Evolutionary conservation across 345 rosid species (phyloP).

Genomic region (Eutrema heterophyllum): DNA sequence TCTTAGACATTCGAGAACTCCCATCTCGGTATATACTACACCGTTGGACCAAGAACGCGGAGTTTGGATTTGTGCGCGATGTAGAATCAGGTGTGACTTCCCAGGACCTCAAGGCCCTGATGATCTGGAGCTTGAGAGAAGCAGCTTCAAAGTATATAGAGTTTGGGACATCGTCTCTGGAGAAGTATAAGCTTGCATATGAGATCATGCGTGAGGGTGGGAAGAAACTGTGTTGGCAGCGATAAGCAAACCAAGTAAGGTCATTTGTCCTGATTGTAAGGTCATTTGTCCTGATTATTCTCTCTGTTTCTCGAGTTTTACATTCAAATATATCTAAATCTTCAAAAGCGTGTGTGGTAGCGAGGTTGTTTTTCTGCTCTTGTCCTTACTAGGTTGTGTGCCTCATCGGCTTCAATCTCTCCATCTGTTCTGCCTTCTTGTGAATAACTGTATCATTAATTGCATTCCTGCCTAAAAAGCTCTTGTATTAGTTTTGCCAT

Average conservation of each 20-base stretch:
- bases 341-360: not conserved
- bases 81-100: slow-evolving; percentile 50
- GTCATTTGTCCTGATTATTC: slow-evolving; percentile 7
- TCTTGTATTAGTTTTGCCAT: not conserved
- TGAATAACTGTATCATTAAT: not conserved
- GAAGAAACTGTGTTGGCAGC: slow-evolving; percentile 66
- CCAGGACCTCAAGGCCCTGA: slow-evolving; percentile 58
- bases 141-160: slow-evolving; percentile 73
- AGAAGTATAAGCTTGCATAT: slow-evolving; percentile 71
- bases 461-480: not conserved
- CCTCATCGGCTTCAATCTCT: not conserved
- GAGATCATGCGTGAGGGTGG: slow-evolving; percentile 83
- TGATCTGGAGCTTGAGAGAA: slow-evolving; percentile 90
- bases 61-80: slow-evolving; percentile 50
- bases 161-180: slow-evolving; percentile 61
- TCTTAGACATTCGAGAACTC: slow-evolving; percentile 62
- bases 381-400: not conserved
- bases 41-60: slow-evolving; percentile 82
- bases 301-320: slow-evolving; percentile 9
- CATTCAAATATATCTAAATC: not conserved
- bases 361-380: not conserved
- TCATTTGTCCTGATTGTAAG: slow-evolving; percentile 12
- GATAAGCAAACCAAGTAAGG: slow-evolving; percentile 31
- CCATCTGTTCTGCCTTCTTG: not conserved
- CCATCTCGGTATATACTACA: slow-evolving; percentile 68